Evolutionary conservation across 139 green algal species (phyloP).

Genomic region (Klebsormidium nitens): DNA sequence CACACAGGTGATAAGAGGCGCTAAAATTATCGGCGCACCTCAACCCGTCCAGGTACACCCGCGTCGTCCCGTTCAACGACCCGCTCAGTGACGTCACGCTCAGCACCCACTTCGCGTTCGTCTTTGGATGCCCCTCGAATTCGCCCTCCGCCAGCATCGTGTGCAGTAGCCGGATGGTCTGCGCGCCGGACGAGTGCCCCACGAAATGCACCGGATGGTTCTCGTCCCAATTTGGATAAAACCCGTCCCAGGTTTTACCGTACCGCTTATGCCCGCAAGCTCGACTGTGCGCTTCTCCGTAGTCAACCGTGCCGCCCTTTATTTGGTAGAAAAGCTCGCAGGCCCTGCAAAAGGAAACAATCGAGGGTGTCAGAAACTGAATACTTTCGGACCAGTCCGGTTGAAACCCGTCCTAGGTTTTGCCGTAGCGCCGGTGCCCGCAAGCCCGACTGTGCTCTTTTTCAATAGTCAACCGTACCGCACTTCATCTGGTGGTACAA

Average conservation of each 20-base stretch:
- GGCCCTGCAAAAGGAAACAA: slow-evolving; percentile 26
- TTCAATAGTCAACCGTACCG: no score
- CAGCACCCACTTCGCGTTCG: slow-evolving; percentile 27
- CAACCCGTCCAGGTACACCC: slow-evolving; percentile 38
- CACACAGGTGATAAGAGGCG: no score
- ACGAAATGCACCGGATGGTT: slow-evolving; percentile 37
- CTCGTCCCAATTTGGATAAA: slow-evolving; percentile 25
- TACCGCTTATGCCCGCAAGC: slow-evolving; percentile 16
- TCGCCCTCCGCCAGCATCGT: slow-evolving; percentile 31
- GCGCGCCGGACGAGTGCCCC: slow-evolving; percentile 31
- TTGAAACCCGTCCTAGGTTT: no score
- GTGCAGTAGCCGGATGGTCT: slow-evolving; percentile 28
- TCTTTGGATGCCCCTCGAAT: slow-evolving; percentile 20
- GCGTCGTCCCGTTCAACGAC: slow-evolving; percentile 35
- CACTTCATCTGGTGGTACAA: no score
- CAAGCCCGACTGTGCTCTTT: no score
- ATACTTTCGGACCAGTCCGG: no score
- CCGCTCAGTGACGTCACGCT: slow-evolving; percentile 37
- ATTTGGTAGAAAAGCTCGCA: slow-evolving; percentile 41
- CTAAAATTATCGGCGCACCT: no score
- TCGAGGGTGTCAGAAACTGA: no score
- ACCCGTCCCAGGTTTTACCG: slow-evolving; percentile 17
- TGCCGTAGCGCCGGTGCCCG: no score
- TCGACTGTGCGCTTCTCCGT: slow-evolving; percentile 32
- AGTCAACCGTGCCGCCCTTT: slow-evolving; percentile 33